These are phyloP conservation scores for Phytomonas serpens DNA, from an alignment of 208 protist species.

Conservation along the genomic window DNA sequence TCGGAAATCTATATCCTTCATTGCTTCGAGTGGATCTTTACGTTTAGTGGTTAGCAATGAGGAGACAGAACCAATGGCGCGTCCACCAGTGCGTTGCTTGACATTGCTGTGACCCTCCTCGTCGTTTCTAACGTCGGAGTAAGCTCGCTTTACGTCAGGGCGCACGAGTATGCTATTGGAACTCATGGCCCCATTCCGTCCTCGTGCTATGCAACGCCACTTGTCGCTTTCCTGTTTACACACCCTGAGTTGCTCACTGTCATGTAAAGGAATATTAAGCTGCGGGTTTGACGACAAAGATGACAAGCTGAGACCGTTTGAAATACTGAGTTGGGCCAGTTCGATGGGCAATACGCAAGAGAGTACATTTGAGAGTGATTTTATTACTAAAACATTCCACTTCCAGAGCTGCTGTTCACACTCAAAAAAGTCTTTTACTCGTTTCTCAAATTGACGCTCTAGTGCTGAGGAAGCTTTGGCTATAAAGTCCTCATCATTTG, in stretches of 20 bases:
- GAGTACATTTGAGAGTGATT: constrained; percentile 49
- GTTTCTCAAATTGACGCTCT: constrained; percentile 37
- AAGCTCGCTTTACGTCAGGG: constrained; percentile 11
- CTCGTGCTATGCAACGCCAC: constrained; percentile 62
- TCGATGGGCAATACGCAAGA: constrained; percentile 43
- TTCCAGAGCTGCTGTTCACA: constrained; percentile 75
- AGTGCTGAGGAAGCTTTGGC: constrained; percentile 2
- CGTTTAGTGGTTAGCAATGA: constrained; percentile 44
- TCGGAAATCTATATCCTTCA: constrained; percentile 64
- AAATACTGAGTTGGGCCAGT: constrained; percentile 41
- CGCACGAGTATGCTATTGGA: constrained; percentile 77
- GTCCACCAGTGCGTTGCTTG: constrained; percentile 14
- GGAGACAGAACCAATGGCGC: constrained; percentile 61
- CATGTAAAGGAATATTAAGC: constrained; percentile 22
- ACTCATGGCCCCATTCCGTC: constrained; percentile 65
- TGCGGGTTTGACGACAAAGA: constrained; percentile 24
- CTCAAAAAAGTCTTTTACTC: constrained; percentile 55
- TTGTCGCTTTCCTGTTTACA: constrained; percentile 64
- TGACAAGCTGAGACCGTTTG: constrained; percentile 20
- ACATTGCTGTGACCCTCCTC: background rate
- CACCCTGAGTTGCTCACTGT: constrained; percentile 38
- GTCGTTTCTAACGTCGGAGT: background rate
- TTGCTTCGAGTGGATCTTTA: constrained; percentile 67
- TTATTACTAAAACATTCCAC: constrained; percentile 64
- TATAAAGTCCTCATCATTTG: constrained; percentile 13